Conservation (phyloP, 148 eudicot genomes). For the Diospyros lotus region DNA sequence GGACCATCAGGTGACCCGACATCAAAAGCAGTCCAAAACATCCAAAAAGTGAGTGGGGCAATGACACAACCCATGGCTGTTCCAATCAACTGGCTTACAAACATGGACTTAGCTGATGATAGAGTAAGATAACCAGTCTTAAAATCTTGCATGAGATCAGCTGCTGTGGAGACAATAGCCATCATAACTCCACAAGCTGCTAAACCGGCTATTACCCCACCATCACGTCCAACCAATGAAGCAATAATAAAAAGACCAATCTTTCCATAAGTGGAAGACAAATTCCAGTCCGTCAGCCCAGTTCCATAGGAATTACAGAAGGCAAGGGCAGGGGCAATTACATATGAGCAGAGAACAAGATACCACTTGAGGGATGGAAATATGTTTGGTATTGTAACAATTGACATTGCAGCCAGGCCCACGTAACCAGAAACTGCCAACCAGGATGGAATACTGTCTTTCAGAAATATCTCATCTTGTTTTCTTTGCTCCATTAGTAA, state of each 20-base stretch:
- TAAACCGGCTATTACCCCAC: slow-evolving; percentile 69
- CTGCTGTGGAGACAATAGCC: slow-evolving; percentile 69
- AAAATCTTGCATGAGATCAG: slow-evolving; percentile 81
- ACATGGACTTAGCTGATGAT: slow-evolving; percentile 70
- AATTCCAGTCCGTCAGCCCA: slow-evolving; percentile 72
- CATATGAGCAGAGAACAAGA: slow-evolving; percentile 52
- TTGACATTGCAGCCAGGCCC: slow-evolving; percentile 62
- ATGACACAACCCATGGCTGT: slow-evolving; percentile 70
- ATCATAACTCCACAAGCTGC: slow-evolving; percentile 70
- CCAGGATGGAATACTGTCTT: slow-evolving; percentile 62
- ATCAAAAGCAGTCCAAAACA: slow-evolving; percentile 69
- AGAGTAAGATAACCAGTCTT: slow-evolving; percentile 66
- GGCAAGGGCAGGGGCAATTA: slow-evolving; percentile 77
- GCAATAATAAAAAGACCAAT: slow-evolving; percentile 66
- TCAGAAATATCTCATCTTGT: slow-evolving; percentile 51
- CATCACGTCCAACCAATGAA: slow-evolving; percentile 52
- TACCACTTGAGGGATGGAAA: slow-evolving; percentile 76
- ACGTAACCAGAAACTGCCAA: slow-evolving; percentile 66
- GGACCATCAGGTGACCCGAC: slow-evolving; percentile 60
- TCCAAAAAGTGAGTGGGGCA: slow-evolving; percentile 72
- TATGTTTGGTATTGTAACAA: slow-evolving; percentile 44
- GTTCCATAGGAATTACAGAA: slow-evolving; percentile 79
- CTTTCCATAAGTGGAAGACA: slow-evolving; percentile 63
- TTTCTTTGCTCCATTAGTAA: slow-evolving; percentile 47
- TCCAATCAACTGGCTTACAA: slow-evolving; percentile 63